Percentiles rank a stretch among this genome's conserved stretches.
phyloP scores from a whole-genome alignment of 1,284 basidiomycete species.

The Tremellales sp. region DNA sequence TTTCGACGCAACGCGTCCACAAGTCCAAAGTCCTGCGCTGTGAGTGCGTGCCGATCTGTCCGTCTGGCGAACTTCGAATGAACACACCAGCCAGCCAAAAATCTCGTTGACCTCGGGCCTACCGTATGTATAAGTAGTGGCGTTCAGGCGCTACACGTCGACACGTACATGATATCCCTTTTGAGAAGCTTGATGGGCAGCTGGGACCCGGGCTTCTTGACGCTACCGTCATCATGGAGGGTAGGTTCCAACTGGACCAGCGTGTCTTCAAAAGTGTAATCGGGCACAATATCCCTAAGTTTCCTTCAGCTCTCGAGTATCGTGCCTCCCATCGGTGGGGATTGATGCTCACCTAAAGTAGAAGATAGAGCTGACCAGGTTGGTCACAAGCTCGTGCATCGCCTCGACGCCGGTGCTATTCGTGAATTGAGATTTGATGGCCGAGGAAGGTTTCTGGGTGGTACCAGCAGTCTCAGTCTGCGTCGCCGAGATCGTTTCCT shows the following conservation, averaged over 20 bases:
- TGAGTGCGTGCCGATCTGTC: too few relatives aligned
- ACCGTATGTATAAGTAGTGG: too few relatives aligned
- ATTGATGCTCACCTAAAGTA: too few relatives aligned
- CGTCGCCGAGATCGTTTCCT: too few relatives aligned
- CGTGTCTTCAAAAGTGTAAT: background rate
- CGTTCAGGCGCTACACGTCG: too few relatives aligned
- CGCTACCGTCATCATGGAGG: too few relatives aligned
- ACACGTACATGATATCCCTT: too few relatives aligned
- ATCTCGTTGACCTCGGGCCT: background rate
- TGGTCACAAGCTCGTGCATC: background rate
- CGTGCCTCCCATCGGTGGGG: too few relatives aligned
- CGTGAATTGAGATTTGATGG: background rate
- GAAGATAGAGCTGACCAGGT: background rate
- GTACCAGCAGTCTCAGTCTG: background rate
- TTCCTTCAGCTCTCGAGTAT: too few relatives aligned
- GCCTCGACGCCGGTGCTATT: background rate
- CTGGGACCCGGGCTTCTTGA: too few relatives aligned
- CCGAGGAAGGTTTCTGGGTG: background rate
- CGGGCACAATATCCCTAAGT: background rate
- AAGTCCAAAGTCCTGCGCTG: constrained; percentile 10
- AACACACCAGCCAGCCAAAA: background rate
- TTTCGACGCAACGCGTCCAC: constrained; percentile 15
- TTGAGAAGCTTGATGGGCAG: too few relatives aligned
- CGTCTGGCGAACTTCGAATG: background rate
- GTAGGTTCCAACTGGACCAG: too few relatives aligned